Base-by-base conservation (phyloP, 1,139 yeast species). In the Scheffersomyces cryptocercus region DNA sequence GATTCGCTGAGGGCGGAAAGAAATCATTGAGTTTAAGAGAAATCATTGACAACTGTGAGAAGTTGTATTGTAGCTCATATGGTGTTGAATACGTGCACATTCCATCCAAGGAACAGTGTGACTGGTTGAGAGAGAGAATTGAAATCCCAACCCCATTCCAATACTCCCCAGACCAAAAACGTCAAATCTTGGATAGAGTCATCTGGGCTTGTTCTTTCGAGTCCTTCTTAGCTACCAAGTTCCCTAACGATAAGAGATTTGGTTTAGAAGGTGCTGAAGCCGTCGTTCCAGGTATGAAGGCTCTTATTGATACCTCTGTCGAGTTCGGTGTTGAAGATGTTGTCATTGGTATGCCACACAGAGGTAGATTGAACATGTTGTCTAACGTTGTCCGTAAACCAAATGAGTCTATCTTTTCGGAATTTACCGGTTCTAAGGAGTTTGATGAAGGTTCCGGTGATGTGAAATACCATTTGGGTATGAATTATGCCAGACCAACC, bases 261-360 rank as follows among this genome's bases (percentile, higher is more conserved):
- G 99, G 99, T 69, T 79, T 93, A 51, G 99, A 93, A 77, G 99
- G 99, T 75, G 95, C 95, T 53, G 99, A 93, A 73, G 77, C 97
- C 38, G 87, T 88, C 59, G 89, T 93, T 42, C 98, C 99, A 38
- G 99, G 98, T 75, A 85, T 93, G 80, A 93, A 93, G 75, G 88
- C 97, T 40, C 72, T 93, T 65, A 91, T 93, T 65, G 99, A 93
- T 69, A 84, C 91, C 52, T 82, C 97, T 37, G 98, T 91, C 42
- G 97, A 90, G 56, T 73, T 76, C 50, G 99, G 99, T 59, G 85
- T 91, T 46, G 97, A 91, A 71, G 98, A 93, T 65, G 83, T 93
- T 50, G 96, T 93, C 60, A 86, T 95, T 59, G 99, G 99, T 76
- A 93, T 93, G 99, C 97, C 99, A 46, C 99, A 93, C 73, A 89